Evolutionary conservation across 2,329 filamentous ascomycete species (phyloP), one percentile per base, ranked within the genome.

Genomic region (Fusarium sp.): DNA sequence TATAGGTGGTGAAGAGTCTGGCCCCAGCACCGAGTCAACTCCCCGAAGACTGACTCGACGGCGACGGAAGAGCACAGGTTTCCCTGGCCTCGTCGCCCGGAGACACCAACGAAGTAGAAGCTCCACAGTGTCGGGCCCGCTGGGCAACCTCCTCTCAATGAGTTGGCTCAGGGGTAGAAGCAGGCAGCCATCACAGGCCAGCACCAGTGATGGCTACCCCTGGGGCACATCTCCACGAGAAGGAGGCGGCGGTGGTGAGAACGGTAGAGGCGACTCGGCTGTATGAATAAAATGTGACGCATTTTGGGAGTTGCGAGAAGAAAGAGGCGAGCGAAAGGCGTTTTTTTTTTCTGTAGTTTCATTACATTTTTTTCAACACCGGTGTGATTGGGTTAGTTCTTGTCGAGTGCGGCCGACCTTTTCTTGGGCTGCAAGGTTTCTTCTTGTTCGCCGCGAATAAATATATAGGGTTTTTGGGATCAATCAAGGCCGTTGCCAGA

Each of bases 31-130:
- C 35, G 81, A 83, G n/a, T 73, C 78, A 6, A 74, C 77, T 5
- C 76, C 79, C 52, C 80, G 76, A 72, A 80, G 71, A 78, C 76
- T 83, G 78, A 71, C 74, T 14, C 85, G 87, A 16, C 82, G 87
- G 33, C 82, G 90, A 50, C 83, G 90, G 74, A 89, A 87, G 75
- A 91, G 89, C 18, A 91, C 89, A 0, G 90, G 90, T 0, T 92
- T 92, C 70, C 89, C 89, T 0, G 89, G 90, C 0, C 90, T 92
- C 65, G 88, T 86, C 6, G 89, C 90, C 7, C 84, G 89, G 42
- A 84, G 84, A 57, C 81, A 83, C 36, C 79, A 83, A 20, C 79
- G 83, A 54, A 83, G 82, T 68, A 84, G 81, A 54, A 78, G 81
- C 42, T 83, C 84, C 7, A 81, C 82, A 2, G 74, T 88, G 1